These are phyloP conservation scores for Candida quercuum DNA, from an alignment of 805 yeast genomes.

Conservation along the genomic window DNA sequence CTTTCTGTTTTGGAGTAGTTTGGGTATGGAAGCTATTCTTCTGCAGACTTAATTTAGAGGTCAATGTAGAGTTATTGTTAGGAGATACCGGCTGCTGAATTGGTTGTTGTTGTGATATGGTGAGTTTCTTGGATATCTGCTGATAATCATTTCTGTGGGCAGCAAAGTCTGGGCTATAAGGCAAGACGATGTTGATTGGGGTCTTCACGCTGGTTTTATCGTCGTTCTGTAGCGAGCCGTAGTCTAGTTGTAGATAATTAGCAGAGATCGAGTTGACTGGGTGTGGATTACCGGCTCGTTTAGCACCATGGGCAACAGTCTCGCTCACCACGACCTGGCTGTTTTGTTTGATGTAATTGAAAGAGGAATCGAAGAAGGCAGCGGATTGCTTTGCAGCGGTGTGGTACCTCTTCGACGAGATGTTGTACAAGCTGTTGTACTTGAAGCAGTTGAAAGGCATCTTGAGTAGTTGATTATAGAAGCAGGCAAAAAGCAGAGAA, in stretches of 20 bases:
- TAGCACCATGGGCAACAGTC: constrained; percentile 15
- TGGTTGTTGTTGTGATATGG: constrained; percentile 3
- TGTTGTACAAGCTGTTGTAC: constrained; percentile 28
- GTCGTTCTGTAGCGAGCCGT: constrained; percentile 6
- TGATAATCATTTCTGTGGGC: constrained; percentile 12
- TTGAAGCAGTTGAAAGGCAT: constrained; percentile 39
- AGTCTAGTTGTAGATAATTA: constrained; percentile 25
- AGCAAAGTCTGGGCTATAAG: constrained; percentile 14
- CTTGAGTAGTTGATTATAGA: constrained; percentile 1
- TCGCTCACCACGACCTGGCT: constrained; percentile 26
- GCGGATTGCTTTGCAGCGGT: constrained; percentile 28
- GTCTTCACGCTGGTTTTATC: constrained; percentile 6
- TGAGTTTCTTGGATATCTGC: constrained; percentile 11
- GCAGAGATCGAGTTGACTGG: constrained; percentile 31
- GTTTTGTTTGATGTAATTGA: constrained; percentile 32
- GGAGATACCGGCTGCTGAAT: background rate
- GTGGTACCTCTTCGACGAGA: constrained; percentile 30
- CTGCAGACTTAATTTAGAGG: background rate
- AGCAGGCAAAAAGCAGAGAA: background rate
- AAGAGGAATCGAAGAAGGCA: constrained; percentile 36
- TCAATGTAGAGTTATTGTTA: background rate
- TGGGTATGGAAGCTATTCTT: background rate
- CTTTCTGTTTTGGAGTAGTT: background rate
- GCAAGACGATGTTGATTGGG: constrained; percentile 17
- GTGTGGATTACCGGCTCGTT: constrained; percentile 26